phyloP scores from a whole-genome alignment of 352 stramenopile genomes.

The Thraustotheca clavata region DNA sequence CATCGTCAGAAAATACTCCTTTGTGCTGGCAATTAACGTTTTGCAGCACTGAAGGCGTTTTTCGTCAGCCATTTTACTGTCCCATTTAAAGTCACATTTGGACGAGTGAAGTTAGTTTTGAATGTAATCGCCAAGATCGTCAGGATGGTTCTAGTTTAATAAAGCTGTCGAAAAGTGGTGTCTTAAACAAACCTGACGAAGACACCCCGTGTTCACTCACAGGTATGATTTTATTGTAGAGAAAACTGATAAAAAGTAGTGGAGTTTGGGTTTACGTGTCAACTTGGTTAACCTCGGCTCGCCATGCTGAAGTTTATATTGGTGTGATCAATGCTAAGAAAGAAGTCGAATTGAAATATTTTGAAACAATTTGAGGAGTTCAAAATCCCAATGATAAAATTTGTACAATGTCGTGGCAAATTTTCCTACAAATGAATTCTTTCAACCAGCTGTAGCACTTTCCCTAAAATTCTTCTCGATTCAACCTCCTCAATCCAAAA shows the following conservation, averaged over 20 bases:
- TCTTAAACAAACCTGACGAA: neutral
- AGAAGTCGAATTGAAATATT: constrained; percentile 35
- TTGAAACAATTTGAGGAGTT: constrained; percentile 11
- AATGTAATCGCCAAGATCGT: neutral
- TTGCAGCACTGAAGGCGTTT: neutral
- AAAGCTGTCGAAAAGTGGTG: neutral
- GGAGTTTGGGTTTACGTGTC: constrained; percentile 44
- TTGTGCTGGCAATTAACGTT: neutral
- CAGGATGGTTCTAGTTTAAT: neutral
- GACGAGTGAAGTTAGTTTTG: neutral
- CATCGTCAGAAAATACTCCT: too few relatives aligned
- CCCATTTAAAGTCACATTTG: constrained; percentile 9
- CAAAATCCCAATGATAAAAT: constrained; percentile 9
- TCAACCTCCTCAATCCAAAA: neutral
- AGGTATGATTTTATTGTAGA: constrained; percentile 26
- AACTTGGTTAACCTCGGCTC: constrained; percentile 57
- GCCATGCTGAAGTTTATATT: constrained; percentile 58
- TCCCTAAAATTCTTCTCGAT: constrained; percentile 15
- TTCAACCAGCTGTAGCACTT: constrained; percentile 18
- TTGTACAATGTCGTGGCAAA: constrained; percentile 25
- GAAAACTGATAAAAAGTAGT: constrained; percentile 37
- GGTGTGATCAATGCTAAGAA: constrained; percentile 42
- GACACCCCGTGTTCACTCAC: neutral
- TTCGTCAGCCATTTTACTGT: neutral
- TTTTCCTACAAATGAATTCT: constrained; percentile 23